phyloP scores from a whole-genome alignment of 169 alveolate genomes.

The Babesia bigemina region DNA sequence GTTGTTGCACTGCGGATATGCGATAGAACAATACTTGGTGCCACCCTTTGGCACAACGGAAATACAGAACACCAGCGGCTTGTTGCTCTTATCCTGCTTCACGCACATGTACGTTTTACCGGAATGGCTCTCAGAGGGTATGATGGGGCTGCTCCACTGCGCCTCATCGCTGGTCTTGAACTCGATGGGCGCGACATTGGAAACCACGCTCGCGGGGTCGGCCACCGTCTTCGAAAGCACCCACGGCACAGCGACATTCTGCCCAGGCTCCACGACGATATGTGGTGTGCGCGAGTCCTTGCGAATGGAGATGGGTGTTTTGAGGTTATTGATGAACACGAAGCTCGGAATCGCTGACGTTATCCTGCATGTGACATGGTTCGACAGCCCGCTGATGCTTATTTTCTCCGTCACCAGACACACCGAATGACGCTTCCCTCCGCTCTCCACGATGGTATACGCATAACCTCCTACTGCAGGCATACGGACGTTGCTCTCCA shows the following conservation, averaged over 20 bases:
- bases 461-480: conserved; percentile 83
- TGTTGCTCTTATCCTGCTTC: conserved; percentile 60
- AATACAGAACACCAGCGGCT: conserved; percentile 73
- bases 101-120: conserved; percentile 81
- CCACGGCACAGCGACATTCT: conserved; percentile 56
- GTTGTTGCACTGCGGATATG: conserved; percentile 60
- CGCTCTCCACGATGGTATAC: conserved; percentile 72
- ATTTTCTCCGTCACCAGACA: conserved; percentile 81
- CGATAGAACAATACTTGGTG: conserved; percentile 74
- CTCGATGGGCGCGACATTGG: conserved; percentile 38
- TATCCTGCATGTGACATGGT: conserved; percentile 78
- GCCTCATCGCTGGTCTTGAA: conserved; percentile 43
- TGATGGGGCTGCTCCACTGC: conserved; percentile 80
- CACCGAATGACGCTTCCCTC: conserved; percentile 73
- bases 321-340: conserved; percentile 75
- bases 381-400: conserved; percentile 70
- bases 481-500: conserved; percentile 47
- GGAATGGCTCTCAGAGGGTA: conserved; percentile 79
- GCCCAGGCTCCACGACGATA: conserved; percentile 12
- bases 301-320: conserved; percentile 63
- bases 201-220: conserved; percentile 19
- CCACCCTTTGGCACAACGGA: conserved; percentile 82
- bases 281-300: conserved; percentile 69
- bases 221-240: conserved; percentile 28
- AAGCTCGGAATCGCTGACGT: conserved; percentile 83